A percentile compares a stretch with the other conserved stretches of the same genome.
phyloP scores from a whole-genome alignment of 176 grass and related monocot genomes.

The Cymbopogon citratus region DNA sequence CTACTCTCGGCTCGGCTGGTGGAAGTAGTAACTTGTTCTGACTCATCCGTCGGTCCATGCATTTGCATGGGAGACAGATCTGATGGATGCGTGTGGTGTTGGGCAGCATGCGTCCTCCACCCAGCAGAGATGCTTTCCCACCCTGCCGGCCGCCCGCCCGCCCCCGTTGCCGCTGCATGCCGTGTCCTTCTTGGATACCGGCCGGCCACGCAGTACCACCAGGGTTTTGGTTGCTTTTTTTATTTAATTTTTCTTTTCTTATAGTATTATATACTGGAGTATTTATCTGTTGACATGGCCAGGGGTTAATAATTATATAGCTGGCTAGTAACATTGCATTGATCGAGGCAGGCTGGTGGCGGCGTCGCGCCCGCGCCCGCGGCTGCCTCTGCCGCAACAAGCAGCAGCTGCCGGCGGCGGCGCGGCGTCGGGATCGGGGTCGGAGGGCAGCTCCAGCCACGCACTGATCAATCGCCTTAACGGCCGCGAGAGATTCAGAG shows the following conservation, averaged over 20 bases:
- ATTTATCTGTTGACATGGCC: not conserved
- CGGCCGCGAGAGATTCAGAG: not conserved
- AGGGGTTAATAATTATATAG: too few relatives aligned
- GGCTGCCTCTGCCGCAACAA: not conserved
- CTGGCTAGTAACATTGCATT: not conserved
- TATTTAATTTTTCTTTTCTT: not conserved
- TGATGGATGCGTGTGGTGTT: constrained; percentile 27
- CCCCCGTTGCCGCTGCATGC: not conserved
- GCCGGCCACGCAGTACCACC: too few relatives aligned
- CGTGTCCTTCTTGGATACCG: constrained; percentile 9
- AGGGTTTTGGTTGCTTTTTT: not conserved
- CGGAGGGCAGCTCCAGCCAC: not conserved
- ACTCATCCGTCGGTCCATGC: constrained; percentile 6
- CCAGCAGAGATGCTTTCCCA: not conserved
- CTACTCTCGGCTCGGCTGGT: too few relatives aligned
- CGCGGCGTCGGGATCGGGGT: not conserved
- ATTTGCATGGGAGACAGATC: constrained; percentile 29
- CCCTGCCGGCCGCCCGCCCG: not conserved
- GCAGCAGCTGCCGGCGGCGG: not conserved
- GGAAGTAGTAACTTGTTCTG: constrained; percentile 5
- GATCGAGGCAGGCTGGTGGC: not conserved
- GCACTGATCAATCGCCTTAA: not conserved
- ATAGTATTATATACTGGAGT: too few relatives aligned
- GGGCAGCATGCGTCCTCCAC: not conserved
- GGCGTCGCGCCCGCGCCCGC: not conserved